Evolutionary conservation across 2,329 filamentous ascomycete genomes (phyloP).

Genomic region (Cladobotryum protrusum): DNA sequence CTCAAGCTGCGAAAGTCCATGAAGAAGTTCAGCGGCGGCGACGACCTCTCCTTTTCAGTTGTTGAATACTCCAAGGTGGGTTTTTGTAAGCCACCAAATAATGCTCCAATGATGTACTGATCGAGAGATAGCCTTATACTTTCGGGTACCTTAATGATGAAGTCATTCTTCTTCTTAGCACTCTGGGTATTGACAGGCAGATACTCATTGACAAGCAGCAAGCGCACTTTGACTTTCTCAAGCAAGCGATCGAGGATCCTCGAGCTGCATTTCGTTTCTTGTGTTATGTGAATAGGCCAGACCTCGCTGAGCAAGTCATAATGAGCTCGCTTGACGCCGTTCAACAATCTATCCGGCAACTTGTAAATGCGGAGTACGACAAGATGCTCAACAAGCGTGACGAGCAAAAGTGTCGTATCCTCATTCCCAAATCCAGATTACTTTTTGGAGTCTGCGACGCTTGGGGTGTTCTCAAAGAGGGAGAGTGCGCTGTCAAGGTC

Average conservation of each 20-base stretch:
- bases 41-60: constrained; percentile 31
- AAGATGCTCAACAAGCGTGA: constrained; percentile 27
- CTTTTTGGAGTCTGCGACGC: constrained; percentile 35
- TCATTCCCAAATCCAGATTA: constrained; percentile 31
- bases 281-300: constrained; percentile 24
- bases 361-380: constrained; percentile 27
- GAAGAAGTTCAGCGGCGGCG: constrained; percentile 34
- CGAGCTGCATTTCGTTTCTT: constrained; percentile 30
- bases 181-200: constrained; percentile 27
- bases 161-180: constrained; percentile 31
- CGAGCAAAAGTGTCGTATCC: constrained; percentile 32
- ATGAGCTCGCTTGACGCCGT: constrained; percentile 30
- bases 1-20: constrained; percentile 30
- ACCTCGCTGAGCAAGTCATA: constrained; percentile 32
- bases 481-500: constrained; percentile 32
- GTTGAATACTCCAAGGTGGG: constrained; percentile 35
- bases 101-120: not conserved
- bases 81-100: not conserved
- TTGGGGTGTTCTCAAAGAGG: constrained; percentile 28
- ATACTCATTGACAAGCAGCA: constrained; percentile 29
- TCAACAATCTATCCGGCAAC: constrained; percentile 18
- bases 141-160: constrained; percentile 38
- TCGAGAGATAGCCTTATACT: constrained; percentile 28
- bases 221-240: constrained; percentile 29
- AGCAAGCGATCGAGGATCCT: constrained; percentile 20